phyloP scores from a whole-genome alignment of 345 rosid genomes.

The Carallia pectinifolia region DNA sequence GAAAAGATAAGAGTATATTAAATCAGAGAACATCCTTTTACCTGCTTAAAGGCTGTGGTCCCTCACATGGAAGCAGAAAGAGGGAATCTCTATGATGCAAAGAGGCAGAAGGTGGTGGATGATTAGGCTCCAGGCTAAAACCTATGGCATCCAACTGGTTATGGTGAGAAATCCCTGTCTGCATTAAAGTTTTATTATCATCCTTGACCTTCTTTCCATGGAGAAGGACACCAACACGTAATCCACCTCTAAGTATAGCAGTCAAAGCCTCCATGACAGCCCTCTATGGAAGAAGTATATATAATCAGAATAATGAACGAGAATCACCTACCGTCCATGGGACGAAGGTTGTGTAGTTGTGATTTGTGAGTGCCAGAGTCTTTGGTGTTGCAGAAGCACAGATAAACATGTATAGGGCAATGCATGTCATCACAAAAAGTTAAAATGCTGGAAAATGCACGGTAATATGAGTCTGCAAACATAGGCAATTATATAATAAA shows the following conservation, averaged over 20 bases:
- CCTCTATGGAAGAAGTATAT: constrained; percentile 47
- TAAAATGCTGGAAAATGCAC: background rate
- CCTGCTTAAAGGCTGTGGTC: constrained; percentile 63
- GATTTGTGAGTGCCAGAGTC: background rate
- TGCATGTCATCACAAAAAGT: too few relatives aligned
- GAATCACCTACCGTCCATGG: constrained; percentile 2
- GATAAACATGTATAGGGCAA: background rate
- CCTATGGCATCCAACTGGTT: constrained; percentile 63
- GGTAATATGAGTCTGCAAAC: background rate
- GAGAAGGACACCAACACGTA: constrained; percentile 73
- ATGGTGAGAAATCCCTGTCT: constrained; percentile 67
- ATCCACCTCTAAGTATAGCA: constrained; percentile 72
- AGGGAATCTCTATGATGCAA: constrained; percentile 45
- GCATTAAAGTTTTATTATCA: constrained; percentile 74
- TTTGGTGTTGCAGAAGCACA: background rate
- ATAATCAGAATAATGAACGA: constrained; percentile 22
- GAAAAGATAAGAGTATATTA: background rate
- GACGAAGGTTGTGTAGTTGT: background rate
- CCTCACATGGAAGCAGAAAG: constrained; percentile 37
- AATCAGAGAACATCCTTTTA: constrained; percentile 18
- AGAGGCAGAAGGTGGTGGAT: constrained; percentile 37
- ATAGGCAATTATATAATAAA: background rate
- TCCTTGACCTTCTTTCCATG: constrained; percentile 87
- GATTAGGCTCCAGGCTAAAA: constrained; percentile 84
- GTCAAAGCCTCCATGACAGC: constrained; percentile 87